Evolutionary conservation across 768 basidiomycete genomes (phyloP).

Genomic region (Mycena metata): DNA sequence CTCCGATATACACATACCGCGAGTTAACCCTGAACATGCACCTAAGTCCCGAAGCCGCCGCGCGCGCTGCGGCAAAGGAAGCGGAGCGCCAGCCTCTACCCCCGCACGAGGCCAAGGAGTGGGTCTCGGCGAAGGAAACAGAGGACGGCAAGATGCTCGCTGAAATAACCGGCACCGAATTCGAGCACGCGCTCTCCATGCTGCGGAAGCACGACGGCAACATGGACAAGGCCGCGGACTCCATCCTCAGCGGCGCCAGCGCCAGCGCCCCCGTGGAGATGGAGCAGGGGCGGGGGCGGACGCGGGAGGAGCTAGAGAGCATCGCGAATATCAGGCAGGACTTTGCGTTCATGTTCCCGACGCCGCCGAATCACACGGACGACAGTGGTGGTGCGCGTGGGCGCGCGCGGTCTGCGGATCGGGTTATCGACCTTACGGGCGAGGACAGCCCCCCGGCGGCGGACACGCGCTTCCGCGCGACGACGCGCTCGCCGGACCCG

Average conservation of each 20-base stretch:
- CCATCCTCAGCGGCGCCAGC: not conserved
- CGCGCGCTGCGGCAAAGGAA: slow-evolving; percentile 6
- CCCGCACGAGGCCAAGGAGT: slow-evolving; percentile 20
- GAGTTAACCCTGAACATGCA: too few relatives aligned
- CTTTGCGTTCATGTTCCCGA: slow-evolving; percentile 23
- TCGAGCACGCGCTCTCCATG: slow-evolving; percentile 16
- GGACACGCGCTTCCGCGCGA: slow-evolving; percentile 22
- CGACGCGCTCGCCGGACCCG: slow-evolving; percentile 37
- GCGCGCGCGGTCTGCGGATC: slow-evolving; percentile 10
- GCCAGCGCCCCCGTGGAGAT: not conserved
- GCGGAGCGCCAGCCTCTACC: slow-evolving; percentile 27
- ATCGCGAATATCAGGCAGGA: slow-evolving; percentile 20
- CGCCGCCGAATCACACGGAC: too few relatives aligned
- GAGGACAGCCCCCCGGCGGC: slow-evolving; percentile 21
- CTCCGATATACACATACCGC: too few relatives aligned
- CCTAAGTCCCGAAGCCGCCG: too few relatives aligned
- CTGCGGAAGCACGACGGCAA: slow-evolving; percentile 26
- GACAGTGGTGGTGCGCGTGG: too few relatives aligned
- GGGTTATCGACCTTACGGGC: slow-evolving; percentile 40
- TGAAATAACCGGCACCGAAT: slow-evolving; percentile 19
- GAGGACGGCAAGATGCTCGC: slow-evolving; percentile 12
- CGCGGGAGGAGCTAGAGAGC: not conserved
- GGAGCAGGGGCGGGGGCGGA: slow-evolving; percentile 12
- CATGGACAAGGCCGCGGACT: slow-evolving; percentile 30
- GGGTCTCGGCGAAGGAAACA: slow-evolving; percentile 23